Evolutionary conservation across 768 basidiomycete species (phyloP).

Genomic region (Leccinum incarnatum): DNA sequence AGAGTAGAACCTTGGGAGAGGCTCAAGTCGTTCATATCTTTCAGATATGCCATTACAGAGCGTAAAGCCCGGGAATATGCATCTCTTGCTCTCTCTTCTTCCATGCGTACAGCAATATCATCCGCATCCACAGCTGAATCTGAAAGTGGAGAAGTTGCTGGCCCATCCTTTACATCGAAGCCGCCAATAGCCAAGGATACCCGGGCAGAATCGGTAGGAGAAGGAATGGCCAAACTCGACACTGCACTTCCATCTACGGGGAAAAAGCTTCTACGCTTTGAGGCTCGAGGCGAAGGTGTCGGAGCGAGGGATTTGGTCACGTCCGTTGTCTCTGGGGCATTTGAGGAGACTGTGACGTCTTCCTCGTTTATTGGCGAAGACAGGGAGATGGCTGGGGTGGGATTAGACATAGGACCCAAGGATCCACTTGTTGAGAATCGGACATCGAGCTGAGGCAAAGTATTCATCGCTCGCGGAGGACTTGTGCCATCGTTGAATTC

Average conservation of each 20-base stretch:
- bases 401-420: constrained; percentile 46
- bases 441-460: constrained; percentile 62
- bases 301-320: constrained; percentile 39
- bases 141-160: constrained; percentile 34
- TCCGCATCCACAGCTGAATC: constrained; percentile 44
- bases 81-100: constrained; percentile 71
- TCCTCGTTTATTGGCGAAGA: constrained; percentile 25
- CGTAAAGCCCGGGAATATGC: constrained; percentile 78
- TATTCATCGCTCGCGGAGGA: constrained; percentile 34
- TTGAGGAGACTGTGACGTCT: constrained; percentile 5
- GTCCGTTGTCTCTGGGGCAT: constrained; percentile 5
- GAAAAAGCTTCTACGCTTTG: constrained; percentile 85
- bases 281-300: constrained; percentile 44
- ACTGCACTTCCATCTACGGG: constrained; percentile 71
- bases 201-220: constrained; percentile 58
- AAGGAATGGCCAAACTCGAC: constrained; percentile 60
- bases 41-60: constrained; percentile 93
- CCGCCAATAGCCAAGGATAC: constrained; percentile 44
- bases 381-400: constrained; percentile 32
- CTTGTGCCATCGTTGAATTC: constrained; percentile 19
- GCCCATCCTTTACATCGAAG: constrained; percentile 34
- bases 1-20: constrained; percentile 54
- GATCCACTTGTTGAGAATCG: constrained; percentile 71
- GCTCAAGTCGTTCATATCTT: constrained; percentile 92
- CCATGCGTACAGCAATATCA: constrained; percentile 49